Evolutionary conservation across 2,329 filamentous ascomycete genomes (phyloP).

Genomic region (Domatiomyces globalis): DNA sequence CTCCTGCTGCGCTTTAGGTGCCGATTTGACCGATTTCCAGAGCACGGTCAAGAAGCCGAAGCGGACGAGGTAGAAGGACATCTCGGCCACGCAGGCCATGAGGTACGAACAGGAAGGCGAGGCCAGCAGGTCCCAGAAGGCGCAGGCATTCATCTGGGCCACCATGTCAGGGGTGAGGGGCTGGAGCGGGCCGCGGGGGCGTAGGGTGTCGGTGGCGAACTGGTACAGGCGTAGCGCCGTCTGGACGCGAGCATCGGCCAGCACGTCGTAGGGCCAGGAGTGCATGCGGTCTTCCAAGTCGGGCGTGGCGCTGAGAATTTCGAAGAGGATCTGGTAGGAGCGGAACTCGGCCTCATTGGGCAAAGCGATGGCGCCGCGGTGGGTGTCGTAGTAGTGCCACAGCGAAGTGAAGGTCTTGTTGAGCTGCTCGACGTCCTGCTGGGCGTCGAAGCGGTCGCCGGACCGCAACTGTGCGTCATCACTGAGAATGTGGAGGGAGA

Average conservation of each 20-base stretch:
- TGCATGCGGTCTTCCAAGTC: slow-evolving; percentile 46
- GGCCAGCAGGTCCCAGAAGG: slow-evolving; percentile 43
- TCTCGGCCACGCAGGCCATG: slow-evolving; percentile 50
- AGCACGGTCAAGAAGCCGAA: slow-evolving; percentile 42
- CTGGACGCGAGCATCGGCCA: slow-evolving; percentile 39
- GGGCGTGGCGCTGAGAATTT: slow-evolving; percentile 37
- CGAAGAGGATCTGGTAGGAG: slow-evolving; percentile 47
- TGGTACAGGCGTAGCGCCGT: slow-evolving; percentile 44
- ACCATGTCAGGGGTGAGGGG: slow-evolving; percentile 36
- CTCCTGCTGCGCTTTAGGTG: slow-evolving; percentile 32
- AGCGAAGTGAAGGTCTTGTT: slow-evolving; percentile 48
- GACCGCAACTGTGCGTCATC: slow-evolving; percentile 34
- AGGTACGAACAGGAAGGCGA: slow-evolving; percentile 45
- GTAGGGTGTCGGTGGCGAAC: slow-evolving; percentile 40
- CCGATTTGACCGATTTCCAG: slow-evolving; percentile 38
- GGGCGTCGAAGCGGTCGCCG: slow-evolving; percentile 39
- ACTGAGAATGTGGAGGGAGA: slow-evolving; percentile 47
- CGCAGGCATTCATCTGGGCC: slow-evolving; percentile 43
- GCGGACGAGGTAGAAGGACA: slow-evolving; percentile 47
- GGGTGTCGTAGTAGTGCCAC: slow-evolving; percentile 47
- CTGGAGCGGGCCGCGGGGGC: slow-evolving; percentile 38
- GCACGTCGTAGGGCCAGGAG: slow-evolving; percentile 37
- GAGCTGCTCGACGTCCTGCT: slow-evolving; percentile 51
- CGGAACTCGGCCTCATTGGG: slow-evolving; percentile 50
- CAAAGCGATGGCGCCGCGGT: slow-evolving; percentile 34